A percentile compares a stretch with the other conserved stretches of the same genome.
These are phyloP conservation scores for Porphyrellus sp. DNA, from an alignment of 1,284 basidiomycete genomes.

Conservation along the genomic window DNA sequence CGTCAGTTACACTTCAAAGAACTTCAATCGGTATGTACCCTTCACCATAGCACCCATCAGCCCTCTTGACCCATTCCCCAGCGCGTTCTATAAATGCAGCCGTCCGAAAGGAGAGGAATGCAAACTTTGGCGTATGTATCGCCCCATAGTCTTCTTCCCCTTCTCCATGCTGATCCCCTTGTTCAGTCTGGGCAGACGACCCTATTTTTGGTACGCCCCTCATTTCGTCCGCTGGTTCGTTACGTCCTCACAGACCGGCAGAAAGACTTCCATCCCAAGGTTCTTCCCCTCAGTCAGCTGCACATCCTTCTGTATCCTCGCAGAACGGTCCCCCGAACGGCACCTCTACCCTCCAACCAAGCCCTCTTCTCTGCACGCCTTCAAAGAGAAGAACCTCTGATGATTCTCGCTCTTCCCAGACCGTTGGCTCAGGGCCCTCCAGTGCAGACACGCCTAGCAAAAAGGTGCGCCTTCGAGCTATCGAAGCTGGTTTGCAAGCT, in stretches of 20 bases:
- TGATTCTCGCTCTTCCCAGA: no score
- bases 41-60: neutral
- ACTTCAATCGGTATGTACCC: conserved; percentile 35
- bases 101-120: conserved; percentile 24
- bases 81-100: conserved; percentile 36
- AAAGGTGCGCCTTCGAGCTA: conserved; percentile 11
- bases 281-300: no score
- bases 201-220: conserved; percentile 17
- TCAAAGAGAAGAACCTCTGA: conserved; percentile 7
- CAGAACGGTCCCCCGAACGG: no score
- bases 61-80: conserved; percentile 5
- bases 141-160: neutral
- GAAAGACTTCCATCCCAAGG: neutral
- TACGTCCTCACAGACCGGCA: conserved; percentile 5
- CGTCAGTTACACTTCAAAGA: conserved; percentile 29
- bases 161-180: neutral
- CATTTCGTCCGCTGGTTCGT: neutral
- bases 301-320: no score
- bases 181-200: conserved; percentile 41
- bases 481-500: conserved; percentile 16
- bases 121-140: conserved; percentile 37
- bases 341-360: neutral
- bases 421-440: no score
- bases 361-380: neutral
- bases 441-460: conserved; percentile 1